Evolutionary conservation across 345 rosid genomes (phyloP).

Genomic region (Corchorus olitorius): DNA sequence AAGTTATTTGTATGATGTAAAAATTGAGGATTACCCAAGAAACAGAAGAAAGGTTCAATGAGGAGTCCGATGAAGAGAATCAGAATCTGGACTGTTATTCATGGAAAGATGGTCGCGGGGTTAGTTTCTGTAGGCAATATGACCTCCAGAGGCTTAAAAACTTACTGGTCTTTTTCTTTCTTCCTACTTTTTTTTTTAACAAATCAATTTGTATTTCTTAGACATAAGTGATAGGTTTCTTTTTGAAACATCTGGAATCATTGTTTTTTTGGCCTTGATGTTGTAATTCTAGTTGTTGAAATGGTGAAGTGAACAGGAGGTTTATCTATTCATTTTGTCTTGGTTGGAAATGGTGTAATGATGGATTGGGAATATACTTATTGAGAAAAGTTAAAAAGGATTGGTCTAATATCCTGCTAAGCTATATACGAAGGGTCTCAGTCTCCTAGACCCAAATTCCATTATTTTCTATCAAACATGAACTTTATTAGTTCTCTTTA

Average conservation of each 20-base stretch:
- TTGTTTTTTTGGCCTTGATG: not conserved
- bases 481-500: too few species aligned
- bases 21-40: not conserved
- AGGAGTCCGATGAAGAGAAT: not conserved
- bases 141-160: not conserved
- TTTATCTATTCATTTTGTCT: not conserved
- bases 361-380: too few species aligned
- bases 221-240: not conserved
- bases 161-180: not conserved
- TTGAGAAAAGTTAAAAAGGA: too few species aligned
- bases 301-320: slow-evolving; percentile 1
- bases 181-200: not conserved
- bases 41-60: not conserved
- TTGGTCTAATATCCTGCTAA: too few species aligned
- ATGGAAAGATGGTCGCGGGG: not conserved
- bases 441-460: too few species aligned
- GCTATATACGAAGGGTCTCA: too few species aligned
- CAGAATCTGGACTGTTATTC: not conserved
- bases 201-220: not conserved
- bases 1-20: not conserved
- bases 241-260: not conserved
- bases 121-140: not conserved
- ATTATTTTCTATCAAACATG: too few species aligned
- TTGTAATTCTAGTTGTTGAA: not conserved
- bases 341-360: too few species aligned